These are phyloP conservation scores for Rhizopogon vesiculosus DNA, from an alignment of 768 basidiomycete genomes.

Conservation along the genomic window DNA sequence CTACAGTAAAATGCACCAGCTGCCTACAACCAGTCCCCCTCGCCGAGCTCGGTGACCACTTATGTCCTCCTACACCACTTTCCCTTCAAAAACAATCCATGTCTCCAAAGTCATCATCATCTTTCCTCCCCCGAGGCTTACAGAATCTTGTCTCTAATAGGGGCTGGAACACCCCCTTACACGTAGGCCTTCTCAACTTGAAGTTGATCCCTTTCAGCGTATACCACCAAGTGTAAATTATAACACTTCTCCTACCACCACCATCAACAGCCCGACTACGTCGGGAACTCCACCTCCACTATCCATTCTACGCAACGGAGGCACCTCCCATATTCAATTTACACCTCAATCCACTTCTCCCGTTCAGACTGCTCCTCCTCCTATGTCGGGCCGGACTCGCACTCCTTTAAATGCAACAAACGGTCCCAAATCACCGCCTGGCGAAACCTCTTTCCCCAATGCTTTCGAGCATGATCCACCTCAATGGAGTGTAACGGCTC, in stretches of 20 bases:
- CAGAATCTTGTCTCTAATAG: constrained; percentile 38
- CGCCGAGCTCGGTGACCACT: constrained; percentile 70
- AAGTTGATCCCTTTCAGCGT: constrained; percentile 23
- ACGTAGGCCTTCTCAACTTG: constrained; percentile 11
- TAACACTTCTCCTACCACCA: neutral
- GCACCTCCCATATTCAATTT: constrained; percentile 3
- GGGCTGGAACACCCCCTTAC: constrained; percentile 11
- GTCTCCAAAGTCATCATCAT: constrained; percentile 36
- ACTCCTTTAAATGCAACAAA: constrained; percentile 15
- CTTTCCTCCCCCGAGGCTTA: constrained; percentile 47
- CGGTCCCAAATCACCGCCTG: constrained; percentile 7
- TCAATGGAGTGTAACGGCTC: constrained; percentile 6
- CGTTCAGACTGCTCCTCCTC: constrained; percentile 10
- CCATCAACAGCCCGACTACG: neutral
- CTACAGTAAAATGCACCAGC: constrained; percentile 80
- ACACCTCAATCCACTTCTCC: constrained; percentile 10
- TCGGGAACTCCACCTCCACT: neutral
- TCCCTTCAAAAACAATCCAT: constrained; percentile 26
- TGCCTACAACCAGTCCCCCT: constrained; percentile 72
- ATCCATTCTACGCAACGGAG: constrained; percentile 3
- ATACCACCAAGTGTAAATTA: constrained; percentile 18
- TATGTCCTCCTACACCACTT: constrained; percentile 54
- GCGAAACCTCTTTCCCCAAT: constrained; percentile 5
- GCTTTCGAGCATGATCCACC: constrained; percentile 6
- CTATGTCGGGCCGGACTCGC: constrained; percentile 12